Evolutionary conservation across 495 filamentous ascomycete genomes (phyloP).

Genomic region (Xylaria palmicola): DNA sequence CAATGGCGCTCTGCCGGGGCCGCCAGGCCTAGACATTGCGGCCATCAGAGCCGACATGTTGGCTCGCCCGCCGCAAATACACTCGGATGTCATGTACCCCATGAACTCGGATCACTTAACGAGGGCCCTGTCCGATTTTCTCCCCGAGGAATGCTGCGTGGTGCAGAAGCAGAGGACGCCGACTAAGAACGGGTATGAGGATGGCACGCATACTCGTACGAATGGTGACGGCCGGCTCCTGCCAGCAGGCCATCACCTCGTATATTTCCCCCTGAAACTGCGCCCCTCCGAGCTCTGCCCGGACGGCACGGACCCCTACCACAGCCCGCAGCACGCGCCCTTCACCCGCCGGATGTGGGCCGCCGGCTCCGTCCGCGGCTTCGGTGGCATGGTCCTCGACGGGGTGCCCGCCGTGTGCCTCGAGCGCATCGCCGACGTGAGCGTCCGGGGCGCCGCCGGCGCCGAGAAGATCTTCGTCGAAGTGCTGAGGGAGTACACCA

Average conservation of each 20-base stretch:
- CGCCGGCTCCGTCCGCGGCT: constrained; percentile 56
- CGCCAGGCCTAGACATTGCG: constrained; percentile 7
- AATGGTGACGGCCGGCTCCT: constrained; percentile 24
- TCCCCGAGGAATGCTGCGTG: constrained; percentile 33
- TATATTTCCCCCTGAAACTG: constrained; percentile 67
- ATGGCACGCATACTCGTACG: background rate
- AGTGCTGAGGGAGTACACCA: constrained; percentile 35
- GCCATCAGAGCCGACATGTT: constrained; percentile 27
- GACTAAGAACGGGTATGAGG: background rate
- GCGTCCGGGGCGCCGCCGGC: constrained; percentile 20
- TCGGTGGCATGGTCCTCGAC: constrained; percentile 41
- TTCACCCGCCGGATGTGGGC: constrained; percentile 79
- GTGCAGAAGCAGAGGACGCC: background rate
- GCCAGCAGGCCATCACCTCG: constrained; percentile 68
- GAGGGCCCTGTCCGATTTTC: constrained; percentile 59
- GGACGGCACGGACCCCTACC: constrained; percentile 72
- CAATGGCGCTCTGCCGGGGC: constrained; percentile 1
- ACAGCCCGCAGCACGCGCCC: constrained; percentile 56
- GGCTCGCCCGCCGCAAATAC: constrained; percentile 52
- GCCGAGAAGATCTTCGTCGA: constrained; percentile 46
- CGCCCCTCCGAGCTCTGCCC: constrained; percentile 52
- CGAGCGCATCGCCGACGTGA: constrained; percentile 64
- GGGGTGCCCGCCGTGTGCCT: constrained; percentile 55
- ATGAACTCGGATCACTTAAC: constrained; percentile 64
- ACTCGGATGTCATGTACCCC: constrained; percentile 64